Conservation (phyloP, 129 eudicot genomes). For the Centrapalus pauciflorus region DNA sequence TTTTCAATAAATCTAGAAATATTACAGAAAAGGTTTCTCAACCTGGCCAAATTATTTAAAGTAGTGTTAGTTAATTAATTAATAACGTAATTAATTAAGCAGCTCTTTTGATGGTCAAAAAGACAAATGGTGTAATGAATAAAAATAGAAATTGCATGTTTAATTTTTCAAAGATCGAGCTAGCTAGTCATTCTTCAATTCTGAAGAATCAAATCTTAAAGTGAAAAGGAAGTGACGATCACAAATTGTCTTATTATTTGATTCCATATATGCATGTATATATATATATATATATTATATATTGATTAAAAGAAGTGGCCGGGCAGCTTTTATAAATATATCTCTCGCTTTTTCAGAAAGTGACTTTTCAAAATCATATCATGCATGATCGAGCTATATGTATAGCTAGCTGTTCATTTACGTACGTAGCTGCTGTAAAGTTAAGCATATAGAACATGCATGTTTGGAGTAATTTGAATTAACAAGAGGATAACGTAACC, state of each 20-base stretch:
- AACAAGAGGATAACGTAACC: background rate
- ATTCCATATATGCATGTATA: slow-evolving; percentile 14
- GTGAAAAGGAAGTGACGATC: slow-evolving; percentile 17
- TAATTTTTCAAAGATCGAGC: too few relatives aligned
- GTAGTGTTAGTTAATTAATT: too few relatives aligned
- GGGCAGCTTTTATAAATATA: slow-evolving; percentile 4
- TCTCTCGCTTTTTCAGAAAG: slow-evolving; percentile 13
- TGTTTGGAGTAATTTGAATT: background rate
- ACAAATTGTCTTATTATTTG: slow-evolving; percentile 15
- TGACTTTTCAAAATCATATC: slow-evolving; percentile 2
- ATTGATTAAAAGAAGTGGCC: too few relatives aligned
- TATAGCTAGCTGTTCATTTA: slow-evolving; percentile 14
- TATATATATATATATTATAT: too few relatives aligned
- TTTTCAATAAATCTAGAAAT: too few relatives aligned
- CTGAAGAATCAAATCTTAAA: slow-evolving; percentile 15
- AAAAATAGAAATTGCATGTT: background rate
- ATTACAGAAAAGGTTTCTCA: background rate
- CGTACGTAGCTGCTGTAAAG: background rate
- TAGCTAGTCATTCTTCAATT: too few relatives aligned
- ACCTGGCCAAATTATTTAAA: background rate
- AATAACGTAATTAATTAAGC: background rate
- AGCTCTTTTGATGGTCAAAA: background rate
- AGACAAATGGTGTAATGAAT: background rate
- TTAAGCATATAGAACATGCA: slow-evolving; percentile 7
- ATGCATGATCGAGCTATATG: too few relatives aligned